phyloP scores from a whole-genome alignment of 2,329 filamentous ascomycete species.

The Apiospora phragmitis region DNA sequence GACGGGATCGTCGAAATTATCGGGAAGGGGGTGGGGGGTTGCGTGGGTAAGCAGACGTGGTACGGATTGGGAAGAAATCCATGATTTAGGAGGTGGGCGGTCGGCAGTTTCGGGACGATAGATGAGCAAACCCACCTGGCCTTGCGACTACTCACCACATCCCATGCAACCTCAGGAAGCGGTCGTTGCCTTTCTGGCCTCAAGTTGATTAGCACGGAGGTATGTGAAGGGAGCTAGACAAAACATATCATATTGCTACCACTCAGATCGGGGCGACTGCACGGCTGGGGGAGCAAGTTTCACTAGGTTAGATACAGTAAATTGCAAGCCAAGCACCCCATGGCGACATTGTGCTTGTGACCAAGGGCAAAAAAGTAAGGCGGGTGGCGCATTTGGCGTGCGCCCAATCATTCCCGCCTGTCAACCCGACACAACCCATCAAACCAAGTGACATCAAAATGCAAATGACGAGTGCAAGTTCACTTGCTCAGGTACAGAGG shows the following conservation, averaged over 20 bases:
- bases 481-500: neutral
- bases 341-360: neutral
- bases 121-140: neutral
- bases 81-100: neutral
- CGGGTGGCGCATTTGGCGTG: constrained; percentile 27
- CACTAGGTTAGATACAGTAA: neutral
- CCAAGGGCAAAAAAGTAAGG: constrained; percentile 27
- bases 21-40: neutral
- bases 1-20: constrained; percentile 3
- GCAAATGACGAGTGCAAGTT: neutral
- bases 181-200: neutral
- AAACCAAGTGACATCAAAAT: neutral
- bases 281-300: neutral
- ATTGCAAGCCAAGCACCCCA: neutral
- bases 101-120: constrained; percentile 6
- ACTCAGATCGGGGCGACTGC: neutral
- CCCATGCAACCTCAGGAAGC: neutral
- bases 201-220: neutral
- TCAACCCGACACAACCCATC: neutral
- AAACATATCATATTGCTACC: neutral
- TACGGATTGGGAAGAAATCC: neutral
- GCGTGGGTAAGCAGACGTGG: constrained; percentile 1
- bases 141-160: neutral
- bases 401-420: constrained; percentile 26
- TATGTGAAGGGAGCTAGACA: neutral